phyloP scores from a whole-genome alignment of 2,329 filamentous ascomycete species.

The Tolypocladium tropicale region DNA sequence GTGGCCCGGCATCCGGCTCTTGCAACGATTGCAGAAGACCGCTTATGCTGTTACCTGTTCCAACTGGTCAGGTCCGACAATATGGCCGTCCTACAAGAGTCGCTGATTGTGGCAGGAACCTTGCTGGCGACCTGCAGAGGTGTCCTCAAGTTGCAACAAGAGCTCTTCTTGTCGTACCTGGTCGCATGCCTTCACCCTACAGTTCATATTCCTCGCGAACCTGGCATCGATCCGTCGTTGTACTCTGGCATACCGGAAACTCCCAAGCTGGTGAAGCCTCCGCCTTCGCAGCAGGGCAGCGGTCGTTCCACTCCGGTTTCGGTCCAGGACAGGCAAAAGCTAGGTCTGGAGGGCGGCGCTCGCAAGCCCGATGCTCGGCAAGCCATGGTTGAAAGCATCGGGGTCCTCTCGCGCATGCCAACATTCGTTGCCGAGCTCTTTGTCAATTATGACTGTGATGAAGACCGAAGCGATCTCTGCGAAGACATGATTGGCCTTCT shows the following conservation, averaged over 20 bases:
- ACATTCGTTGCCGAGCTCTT: conserved; percentile 93
- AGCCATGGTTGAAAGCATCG: conserved; percentile 96
- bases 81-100: conserved; percentile 88
- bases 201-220: conserved; percentile 87
- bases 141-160: conserved; percentile 90
- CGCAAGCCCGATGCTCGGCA: conserved; percentile 92
- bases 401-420: conserved; percentile 83
- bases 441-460: conserved; percentile 95
- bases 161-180: conserved; percentile 88
- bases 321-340: conserved; percentile 82
- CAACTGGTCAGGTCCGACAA: conserved; percentile 95
- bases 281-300: conserved; percentile 61
- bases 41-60: conserved; percentile 87
- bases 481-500: conserved; percentile 91
- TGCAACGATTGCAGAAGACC: conserved; percentile 81
- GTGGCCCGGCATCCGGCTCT: conserved; percentile 88
- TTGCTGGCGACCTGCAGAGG: conserved; percentile 81
- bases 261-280: conserved; percentile 75
- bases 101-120: conserved; percentile 83
- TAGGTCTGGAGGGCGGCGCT: conserved; percentile 84
- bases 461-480: conserved; percentile 82
- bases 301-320: conserved; percentile 84
- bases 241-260: conserved; percentile 90
- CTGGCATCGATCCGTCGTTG: conserved; percentile 79
- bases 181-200: conserved; percentile 88